Evolutionary conservation across 139 green algal species (phyloP), one percentile per base, ranked within the genome.

Genomic region (Pseudopediastrum boryanum): DNA sequence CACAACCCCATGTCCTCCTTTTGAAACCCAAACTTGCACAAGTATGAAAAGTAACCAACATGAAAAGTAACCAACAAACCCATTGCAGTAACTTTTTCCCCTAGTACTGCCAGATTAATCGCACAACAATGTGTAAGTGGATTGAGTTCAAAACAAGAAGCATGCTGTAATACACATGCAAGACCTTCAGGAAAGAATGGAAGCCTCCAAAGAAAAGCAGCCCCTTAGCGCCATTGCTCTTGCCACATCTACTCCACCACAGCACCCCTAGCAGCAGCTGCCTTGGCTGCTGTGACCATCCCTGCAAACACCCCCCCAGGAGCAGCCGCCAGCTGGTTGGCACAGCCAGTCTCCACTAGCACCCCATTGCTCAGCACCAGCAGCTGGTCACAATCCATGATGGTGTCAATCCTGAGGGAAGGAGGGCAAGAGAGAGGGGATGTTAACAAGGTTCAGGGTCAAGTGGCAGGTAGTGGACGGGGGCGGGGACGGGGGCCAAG

Each of bases 351-450:
- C 78, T 98, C 93, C 64, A 94, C 85, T 58, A 97, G 59, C 10
- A 82, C 10, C 7, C 94, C 94, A 5, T 80, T 74, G 3, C 78
- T 78, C 62, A 98, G 82, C 39, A 97, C 90, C 41, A 98, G 85
- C 65, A 98, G 70, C 19, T 83, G 75, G 79, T 98, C 94, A 62
- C 83, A 92, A 84, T 96, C 93, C 83, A 97, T 86, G 54, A 98
- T 94, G 1, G 94, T 98, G 82, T 97, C 90, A 2, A 96, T 87
- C 41, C 88, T 68, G 71, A 19, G 33, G 35, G 36, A 51, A 78
- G 33, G 3, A 31, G 27, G 5, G n/a, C 31, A 66, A 41, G 31
- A 66, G 1, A 31, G 54, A 33, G 9, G 12, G 1, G 27, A 63
- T 2, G 48, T 58, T 21, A 21, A 58, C 19, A 58, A 58, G 48